Percentiles rank a stretch among this genome's conserved stretches.
Evolutionary conservation across 192 early-diverging fungal genomes (phyloP).

Genomic region (Paraglomus occultum): DNA sequence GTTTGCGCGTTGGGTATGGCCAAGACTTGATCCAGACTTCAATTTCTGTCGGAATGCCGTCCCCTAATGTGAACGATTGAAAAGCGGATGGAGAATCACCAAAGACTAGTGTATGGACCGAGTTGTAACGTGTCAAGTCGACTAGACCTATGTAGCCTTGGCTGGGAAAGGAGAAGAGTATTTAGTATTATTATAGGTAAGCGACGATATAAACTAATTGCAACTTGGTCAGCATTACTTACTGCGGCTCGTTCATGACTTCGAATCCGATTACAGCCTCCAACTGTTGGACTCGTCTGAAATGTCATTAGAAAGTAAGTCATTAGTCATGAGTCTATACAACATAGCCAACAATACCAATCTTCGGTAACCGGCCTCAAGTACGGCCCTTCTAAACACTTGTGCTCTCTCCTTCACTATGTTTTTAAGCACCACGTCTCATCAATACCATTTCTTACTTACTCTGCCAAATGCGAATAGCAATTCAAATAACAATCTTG

Average conservation of each 20-base stretch:
- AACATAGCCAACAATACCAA: conserved; percentile 16
- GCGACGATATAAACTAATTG: not conserved
- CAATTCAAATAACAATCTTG: conserved; percentile 65
- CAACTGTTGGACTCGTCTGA: conserved; percentile 60
- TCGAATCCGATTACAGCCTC: conserved; percentile 76
- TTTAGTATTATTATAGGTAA: conserved; percentile 26
- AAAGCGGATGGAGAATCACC: conserved; percentile 69
- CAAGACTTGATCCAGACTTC: conserved; percentile 76
- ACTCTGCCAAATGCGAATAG: conserved; percentile 69
- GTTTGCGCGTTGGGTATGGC: conserved; percentile 68
- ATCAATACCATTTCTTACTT: not conserved
- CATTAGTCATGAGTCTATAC: conserved; percentile 3
- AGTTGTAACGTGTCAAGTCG: conserved; percentile 59
- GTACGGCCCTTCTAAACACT: too few species aligned
- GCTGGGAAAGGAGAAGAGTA: conserved; percentile 30
- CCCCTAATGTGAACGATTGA: conserved; percentile 73
- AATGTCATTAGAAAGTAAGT: not conserved
- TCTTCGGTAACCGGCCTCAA: not conserved
- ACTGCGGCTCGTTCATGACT: conserved; percentile 74
- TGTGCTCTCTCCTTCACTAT: not conserved
- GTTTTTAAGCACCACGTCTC: too few species aligned
- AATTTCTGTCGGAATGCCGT: conserved; percentile 67
- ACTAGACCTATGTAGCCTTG: conserved; percentile 75
- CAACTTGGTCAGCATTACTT: conserved; percentile 24
- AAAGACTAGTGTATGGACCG: conserved; percentile 63